Base-by-base conservation (phyloP, 2,329 filamentous ascomycete species). In the Cladophialophora bantiana region DNA sequence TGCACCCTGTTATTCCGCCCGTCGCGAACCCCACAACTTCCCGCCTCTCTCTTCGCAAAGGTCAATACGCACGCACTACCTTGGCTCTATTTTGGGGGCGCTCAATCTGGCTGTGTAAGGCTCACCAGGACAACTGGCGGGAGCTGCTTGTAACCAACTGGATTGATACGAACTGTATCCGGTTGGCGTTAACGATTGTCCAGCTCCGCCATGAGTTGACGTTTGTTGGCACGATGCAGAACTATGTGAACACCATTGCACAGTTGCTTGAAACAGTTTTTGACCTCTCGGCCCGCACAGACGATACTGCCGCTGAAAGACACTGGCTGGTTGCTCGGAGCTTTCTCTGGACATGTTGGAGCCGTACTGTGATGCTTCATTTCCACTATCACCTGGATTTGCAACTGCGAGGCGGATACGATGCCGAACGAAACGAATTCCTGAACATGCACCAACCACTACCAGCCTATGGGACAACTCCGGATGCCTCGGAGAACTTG, bases 111-210 rank as follows among this genome's bases (percentile, higher is more conserved):
- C 42, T 48, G n/a, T 10, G 7, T 20, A n/a, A 20, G 4, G n/a
- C 42, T 48, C 5, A 48, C 42, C 42, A 7, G 42, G 42, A 20
- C 42, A 48, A n/a, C 42, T 48, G 42, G 42, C 42, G 20, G 3
- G 42, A 48, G 42, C 20, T 48, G n/a, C 42, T 48, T 6, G 42
- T 48, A 12, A 48, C 42, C 42, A 48, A 48, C 42, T 48, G 42
- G 42, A n/a, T 48, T 20, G 42, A 48, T 7, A 48, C 42, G 2
- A 48, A 7, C 42, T 48, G n/a, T 10, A 20, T 48, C 42, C 42
- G 42, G 3, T n/a, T 48, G 2, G 42, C 42, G n/a, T 20, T 48
- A 10, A 48, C 42, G n/a, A 48, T 48, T 10, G 42, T 48, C 5
- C n/a, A 48, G 42, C 6, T 48, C n/a, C 42, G n/a, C 3, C n/a